A percentile compares a stretch with the other conserved stretches of the same genome.
Conservation (phyloP, 176 grass and related monocot species). For the Zea mays region Zm-B73-REFERENCE-NAM-5.0 NC_050096.1:248830501-248831000, state of each 20-base stretch:
- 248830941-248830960: too few species aligned
- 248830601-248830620: neutral
- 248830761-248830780: conserved; percentile 40
- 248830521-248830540: neutral
- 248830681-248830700: conserved; percentile 51
- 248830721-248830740: conserved; percentile 34
- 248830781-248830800: neutral
- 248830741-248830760: conserved; percentile 5
- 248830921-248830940: too few species aligned
- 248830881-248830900: too few species aligned
- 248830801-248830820: conserved; percentile 40
- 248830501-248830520: neutral
- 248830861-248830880: too few species aligned
- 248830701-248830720: conserved; percentile 19
- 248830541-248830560: conserved; percentile 4
- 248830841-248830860: neutral
- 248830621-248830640: neutral
- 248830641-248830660: conserved; percentile 31
- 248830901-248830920: too few species aligned
- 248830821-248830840: conserved; percentile 23
- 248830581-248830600: neutral
- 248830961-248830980: too few species aligned
- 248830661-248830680: conserved; percentile 41
- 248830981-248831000: too few species aligned
- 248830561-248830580: neutral